These are phyloP conservation scores for Plasmodium malariae DNA, from an alignment of 169 alveolate genomes.

Conservation along the genomic window DNA sequence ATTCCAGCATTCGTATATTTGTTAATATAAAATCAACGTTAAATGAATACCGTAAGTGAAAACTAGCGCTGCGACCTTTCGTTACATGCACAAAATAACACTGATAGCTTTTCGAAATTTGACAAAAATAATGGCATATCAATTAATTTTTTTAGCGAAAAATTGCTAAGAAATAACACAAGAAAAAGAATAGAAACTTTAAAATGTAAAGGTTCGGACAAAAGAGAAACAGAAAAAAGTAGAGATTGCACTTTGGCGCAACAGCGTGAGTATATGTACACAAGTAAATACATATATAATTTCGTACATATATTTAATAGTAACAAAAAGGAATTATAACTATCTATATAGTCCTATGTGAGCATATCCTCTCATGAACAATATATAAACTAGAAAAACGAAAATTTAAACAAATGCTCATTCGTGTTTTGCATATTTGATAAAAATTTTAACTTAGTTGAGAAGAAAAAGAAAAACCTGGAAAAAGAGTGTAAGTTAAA, in stretches of 20 bases:
- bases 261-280: no score
- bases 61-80: no score
- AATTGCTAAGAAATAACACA: conserved; percentile 9
- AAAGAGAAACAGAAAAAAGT: not conserved
- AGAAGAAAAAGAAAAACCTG: conserved; percentile 14
- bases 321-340: no score
- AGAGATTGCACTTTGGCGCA: no score
- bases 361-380: no score
- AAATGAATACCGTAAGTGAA: not conserved
- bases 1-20: no score
- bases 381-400: not conserved
- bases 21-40: not conserved
- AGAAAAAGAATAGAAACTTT: conserved; percentile 14
- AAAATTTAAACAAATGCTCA: not conserved
- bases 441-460: not conserved
- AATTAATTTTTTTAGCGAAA: conserved; percentile 18
- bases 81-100: not conserved
- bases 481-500: conserved; percentile 7
- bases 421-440: not conserved
- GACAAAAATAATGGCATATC: conserved; percentile 5
- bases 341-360: no score
- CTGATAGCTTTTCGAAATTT: conserved; percentile 4
- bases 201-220: conserved; percentile 38
- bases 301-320: no score
- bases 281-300: no score